These are phyloP conservation scores for Phellopilus nigrolimitatus DNA, from an alignment of 1,284 basidiomycete genomes.

Conservation along the genomic window DNA sequence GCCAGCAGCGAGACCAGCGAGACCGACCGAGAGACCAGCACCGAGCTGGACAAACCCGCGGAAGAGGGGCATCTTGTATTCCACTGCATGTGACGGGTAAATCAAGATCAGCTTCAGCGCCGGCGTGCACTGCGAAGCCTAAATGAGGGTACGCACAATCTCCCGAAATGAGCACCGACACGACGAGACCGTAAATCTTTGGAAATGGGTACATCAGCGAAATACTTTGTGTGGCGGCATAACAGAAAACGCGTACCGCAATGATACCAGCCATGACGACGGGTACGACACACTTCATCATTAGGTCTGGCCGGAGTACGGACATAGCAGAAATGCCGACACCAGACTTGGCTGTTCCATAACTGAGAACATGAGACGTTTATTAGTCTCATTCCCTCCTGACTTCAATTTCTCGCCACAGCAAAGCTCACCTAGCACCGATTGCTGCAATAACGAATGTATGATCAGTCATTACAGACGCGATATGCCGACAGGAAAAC, in stretches of 20 bases:
- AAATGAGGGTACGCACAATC: conserved; percentile 42
- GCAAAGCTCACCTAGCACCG: conserved; percentile 56
- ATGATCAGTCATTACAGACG: conserved; percentile 6
- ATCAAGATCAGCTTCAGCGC: conserved; percentile 17
- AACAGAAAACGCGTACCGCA: conserved; percentile 36
- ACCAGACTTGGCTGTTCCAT: conserved; percentile 97
- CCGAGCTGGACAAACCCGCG: conserved; percentile 93
- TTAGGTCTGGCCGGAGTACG: conserved; percentile 88
- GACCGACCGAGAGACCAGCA: conserved; percentile 88
- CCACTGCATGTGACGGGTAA: conserved; percentile 11
- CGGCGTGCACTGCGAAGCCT: too few species aligned
- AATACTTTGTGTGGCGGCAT: neutral
- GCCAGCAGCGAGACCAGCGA: conserved; percentile 93
- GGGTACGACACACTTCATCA: conserved; percentile 96
- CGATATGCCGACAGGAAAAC: conserved; percentile 30
- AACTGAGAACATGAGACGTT: conserved; percentile 38
- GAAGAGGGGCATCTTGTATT: conserved; percentile 60
- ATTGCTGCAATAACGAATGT: conserved; percentile 43
- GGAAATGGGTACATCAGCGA: neutral
- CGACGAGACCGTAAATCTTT: conserved; percentile 67
- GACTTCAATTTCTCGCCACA: conserved; percentile 17
- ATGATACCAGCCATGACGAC: conserved; percentile 88
- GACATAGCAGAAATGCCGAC: conserved; percentile 99
- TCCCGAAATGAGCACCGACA: conserved; percentile 70
- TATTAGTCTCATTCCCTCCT: conserved; percentile 10